Evolutionary conservation across 352 stramenopile genomes (phyloP).

Genomic region (Elongisporangium senticosum): DNA sequence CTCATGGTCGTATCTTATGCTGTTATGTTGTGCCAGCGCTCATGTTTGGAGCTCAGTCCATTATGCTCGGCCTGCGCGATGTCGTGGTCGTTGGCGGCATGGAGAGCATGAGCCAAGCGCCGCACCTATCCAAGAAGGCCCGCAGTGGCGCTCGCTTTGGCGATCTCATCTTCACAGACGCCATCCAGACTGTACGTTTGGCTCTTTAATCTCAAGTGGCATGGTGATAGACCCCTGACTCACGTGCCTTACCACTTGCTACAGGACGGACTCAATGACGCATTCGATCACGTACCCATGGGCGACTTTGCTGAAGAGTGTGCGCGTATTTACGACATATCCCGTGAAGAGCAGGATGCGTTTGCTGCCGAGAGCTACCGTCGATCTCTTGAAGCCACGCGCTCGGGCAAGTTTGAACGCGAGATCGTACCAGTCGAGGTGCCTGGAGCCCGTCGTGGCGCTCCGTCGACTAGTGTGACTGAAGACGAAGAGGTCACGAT

Average conservation of each 20-base stretch:
- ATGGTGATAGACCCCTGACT: conserved; percentile 2
- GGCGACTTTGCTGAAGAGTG: conserved; percentile 92
- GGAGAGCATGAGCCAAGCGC: conserved; percentile 95
- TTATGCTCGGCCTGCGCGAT: conserved; percentile 76
- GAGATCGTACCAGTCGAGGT: conserved; percentile 87
- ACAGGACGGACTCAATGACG: conserved; percentile 92
- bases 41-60: conserved; percentile 80
- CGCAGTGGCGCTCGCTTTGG: conserved; percentile 82
- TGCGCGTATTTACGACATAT: conserved; percentile 75
- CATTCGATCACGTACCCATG: conserved; percentile 93
- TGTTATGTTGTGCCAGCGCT: conserved; percentile 24
- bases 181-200: conserved; percentile 43
- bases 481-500: conserved; percentile 89
- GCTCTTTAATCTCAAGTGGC: not conserved
- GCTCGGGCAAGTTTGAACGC: conserved; percentile 58
- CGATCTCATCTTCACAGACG: conserved; percentile 86
- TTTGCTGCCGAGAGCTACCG: conserved; percentile 91
- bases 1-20: not conserved
- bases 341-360: conserved; percentile 90
- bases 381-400: conserved; percentile 52
- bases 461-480: conserved; percentile 15
- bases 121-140: conserved; percentile 81
- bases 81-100: conserved; percentile 91
- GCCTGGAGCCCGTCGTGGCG: conserved; percentile 28
- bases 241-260: conserved; percentile 19